These are phyloP conservation scores for Pseudogymnoascus sp. DNA, from an alignment of 2,329 filamentous ascomycete genomes.

Conservation along the genomic window DNA sequence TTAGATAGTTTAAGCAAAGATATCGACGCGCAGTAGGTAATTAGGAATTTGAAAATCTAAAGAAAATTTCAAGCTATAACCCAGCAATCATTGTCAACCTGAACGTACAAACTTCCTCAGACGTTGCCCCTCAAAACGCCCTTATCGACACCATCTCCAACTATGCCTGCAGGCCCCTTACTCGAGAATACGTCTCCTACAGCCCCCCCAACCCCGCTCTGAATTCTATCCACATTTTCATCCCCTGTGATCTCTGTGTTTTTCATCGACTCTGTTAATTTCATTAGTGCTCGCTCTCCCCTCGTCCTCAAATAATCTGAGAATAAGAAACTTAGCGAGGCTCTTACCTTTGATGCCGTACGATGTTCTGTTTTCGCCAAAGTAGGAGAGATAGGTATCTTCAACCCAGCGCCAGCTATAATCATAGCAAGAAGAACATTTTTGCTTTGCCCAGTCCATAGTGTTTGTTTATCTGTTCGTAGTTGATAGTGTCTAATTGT, in stretches of 20 bases:
- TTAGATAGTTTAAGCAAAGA: neutral
- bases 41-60: slow-evolving; percentile 27
- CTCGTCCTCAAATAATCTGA: neutral
- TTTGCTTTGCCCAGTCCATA: slow-evolving; percentile 11
- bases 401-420: slow-evolving; percentile 23
- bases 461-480: neutral
- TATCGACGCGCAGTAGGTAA: neutral
- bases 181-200: slow-evolving; percentile 20
- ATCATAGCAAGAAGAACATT: slow-evolving; percentile 19
- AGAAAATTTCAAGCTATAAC: slow-evolving; percentile 27
- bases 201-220: slow-evolving; percentile 18
- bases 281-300: neutral
- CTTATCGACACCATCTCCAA: slow-evolving; percentile 22
- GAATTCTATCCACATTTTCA: slow-evolving; percentile 24
- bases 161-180: slow-evolving; percentile 16
- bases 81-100: slow-evolving; percentile 16
- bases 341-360: slow-evolving; percentile 24
- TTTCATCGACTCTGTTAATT: slow-evolving; percentile 19
- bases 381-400: slow-evolving; percentile 25
- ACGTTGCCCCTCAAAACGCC: slow-evolving; percentile 18
- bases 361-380: slow-evolving; percentile 25
- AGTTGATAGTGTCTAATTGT: neutral
- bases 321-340: neutral
- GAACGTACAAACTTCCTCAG: slow-evolving; percentile 4
- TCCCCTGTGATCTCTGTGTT: slow-evolving; percentile 23